Conservation (phyloP, 495 filamentous ascomycete genomes). For the Gamarada debralockiae region DNA sequence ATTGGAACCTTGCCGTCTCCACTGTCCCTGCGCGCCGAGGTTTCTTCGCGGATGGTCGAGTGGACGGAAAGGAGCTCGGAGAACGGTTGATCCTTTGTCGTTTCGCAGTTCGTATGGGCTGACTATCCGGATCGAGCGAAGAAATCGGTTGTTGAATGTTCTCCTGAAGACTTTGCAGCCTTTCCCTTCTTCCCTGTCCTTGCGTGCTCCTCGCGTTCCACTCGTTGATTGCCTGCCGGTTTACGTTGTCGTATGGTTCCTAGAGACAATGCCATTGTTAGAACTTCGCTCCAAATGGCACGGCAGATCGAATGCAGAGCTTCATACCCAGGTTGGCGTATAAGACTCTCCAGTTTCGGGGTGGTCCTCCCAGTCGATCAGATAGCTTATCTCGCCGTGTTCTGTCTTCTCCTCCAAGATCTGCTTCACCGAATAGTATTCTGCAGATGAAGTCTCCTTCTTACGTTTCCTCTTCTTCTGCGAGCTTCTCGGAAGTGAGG, state of each 20-base stretch:
- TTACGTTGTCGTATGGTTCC: slow-evolving; percentile 17
- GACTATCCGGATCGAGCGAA: slow-evolving; percentile 5
- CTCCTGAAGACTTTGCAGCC: not conserved
- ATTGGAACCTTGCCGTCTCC: slow-evolving; percentile 12
- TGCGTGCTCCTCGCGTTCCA: slow-evolving; percentile 15
- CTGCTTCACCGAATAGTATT: slow-evolving; percentile 2
- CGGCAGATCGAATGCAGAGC: not conserved
- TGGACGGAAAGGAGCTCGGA: not conserved
- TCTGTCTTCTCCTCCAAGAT: slow-evolving; percentile 14
- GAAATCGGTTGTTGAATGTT: not conserved
- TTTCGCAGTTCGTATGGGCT: slow-evolving; percentile 13
- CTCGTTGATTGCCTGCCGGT: slow-evolving; percentile 1
- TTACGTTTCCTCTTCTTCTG: slow-evolving; percentile 6
- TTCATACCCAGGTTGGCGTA: slow-evolving; percentile 21
- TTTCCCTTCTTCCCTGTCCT: not conserved
- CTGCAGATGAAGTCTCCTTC: not conserved
- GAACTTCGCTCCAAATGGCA: not conserved
- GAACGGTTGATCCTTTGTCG: slow-evolving; percentile 2
- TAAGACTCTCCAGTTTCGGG: slow-evolving; percentile 13
- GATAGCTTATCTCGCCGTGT: slow-evolving; percentile 7
- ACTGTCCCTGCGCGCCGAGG: slow-evolving; percentile 5
- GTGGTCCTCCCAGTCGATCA: slow-evolving; percentile 23
- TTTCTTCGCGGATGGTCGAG: not conserved
- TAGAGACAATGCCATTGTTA: slow-evolving; percentile 4
- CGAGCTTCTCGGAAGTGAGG: not conserved